Base-by-base conservation (phyloP, 129 eudicot species). In the Lactuca sativa region DNA sequence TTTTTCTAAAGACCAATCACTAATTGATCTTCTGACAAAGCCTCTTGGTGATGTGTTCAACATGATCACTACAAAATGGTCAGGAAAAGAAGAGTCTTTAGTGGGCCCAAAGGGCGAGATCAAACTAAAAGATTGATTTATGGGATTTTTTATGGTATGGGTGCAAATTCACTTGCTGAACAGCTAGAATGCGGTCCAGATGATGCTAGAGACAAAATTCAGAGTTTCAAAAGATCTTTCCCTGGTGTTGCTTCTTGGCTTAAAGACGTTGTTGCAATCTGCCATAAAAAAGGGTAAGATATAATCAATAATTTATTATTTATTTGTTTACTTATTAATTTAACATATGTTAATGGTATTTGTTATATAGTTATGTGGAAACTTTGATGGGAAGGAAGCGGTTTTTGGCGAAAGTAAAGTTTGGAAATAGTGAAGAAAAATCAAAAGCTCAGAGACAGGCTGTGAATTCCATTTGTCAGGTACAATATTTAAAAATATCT, bases 401-500 rank as follows among this genome's bases (percentile, higher is more conserved):
- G 25, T 93, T 89, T 79, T 78, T 93, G 74, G 72, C 92, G 57
- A 93, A 93, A 70, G 89, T 93, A 21, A 89, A 85, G 69, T 77
- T 81, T 72, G 98, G 98, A 71, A 83, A 87, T 68, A 73, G 69
- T 41, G 81, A 93, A 82, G 98, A 93, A 79, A 93, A 89, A 79
- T 90, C 95, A 62, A 93, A 86, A 87, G 98, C 98, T 70, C 92
- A 93, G 78, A 84, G 98, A 76, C 98, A 93, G 82, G 95, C 98
- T 66, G 97, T 93, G 70, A 93, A 93, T 87, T 93, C 98, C 14
- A 89, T 93, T 57, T 93, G 97, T 78, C 98, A 89, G 95, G 98
- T 89, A 72, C 13, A n/a, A 52, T 53, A 40, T 13, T 41, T 1
- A 3, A 14, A 7, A 61, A 15, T 61, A 37, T 40, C 37, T 41